Percentiles rank a stretch among this genome's conserved stretches.
phyloP scores from a whole-genome alignment of 73 alveolate species.

The Paraurostyla sp. region DNA sequence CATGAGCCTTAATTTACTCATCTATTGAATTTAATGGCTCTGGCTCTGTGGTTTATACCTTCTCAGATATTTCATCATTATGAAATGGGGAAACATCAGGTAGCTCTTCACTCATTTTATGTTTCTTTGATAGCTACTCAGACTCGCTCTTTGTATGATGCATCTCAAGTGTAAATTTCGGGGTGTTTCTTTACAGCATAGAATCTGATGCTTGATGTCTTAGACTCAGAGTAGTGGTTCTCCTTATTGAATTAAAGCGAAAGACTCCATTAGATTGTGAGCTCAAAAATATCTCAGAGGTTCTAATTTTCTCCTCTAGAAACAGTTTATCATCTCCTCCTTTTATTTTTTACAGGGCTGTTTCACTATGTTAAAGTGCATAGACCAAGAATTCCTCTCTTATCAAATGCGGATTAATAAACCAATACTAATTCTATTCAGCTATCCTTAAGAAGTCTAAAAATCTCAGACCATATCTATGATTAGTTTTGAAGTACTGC shows the following conservation, averaged over 20 bases:
- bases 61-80: no score
- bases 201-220: background rate
- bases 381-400: slow-evolving; percentile 47
- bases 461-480: background rate
- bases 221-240: background rate
- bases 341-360: background rate
- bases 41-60: background rate
- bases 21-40: background rate
- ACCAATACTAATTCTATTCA: background rate
- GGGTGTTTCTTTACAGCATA: no score
- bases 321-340: background rate
- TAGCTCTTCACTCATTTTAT: no score
- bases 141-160: no score
- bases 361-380: background rate
- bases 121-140: no score
- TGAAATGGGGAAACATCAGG: no score
- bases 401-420: background rate
- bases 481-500: background rate
- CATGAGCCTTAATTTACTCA: background rate
- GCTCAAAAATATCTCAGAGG: background rate
- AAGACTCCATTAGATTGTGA: background rate
- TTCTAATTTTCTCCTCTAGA: background rate
- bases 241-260: background rate
- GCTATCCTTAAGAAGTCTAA: background rate
- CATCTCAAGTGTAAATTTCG: no score